Evolutionary conservation across 2,329 filamentous ascomycete species (phyloP).

Genomic region (Conoideocrella luteorostrata): DNA sequence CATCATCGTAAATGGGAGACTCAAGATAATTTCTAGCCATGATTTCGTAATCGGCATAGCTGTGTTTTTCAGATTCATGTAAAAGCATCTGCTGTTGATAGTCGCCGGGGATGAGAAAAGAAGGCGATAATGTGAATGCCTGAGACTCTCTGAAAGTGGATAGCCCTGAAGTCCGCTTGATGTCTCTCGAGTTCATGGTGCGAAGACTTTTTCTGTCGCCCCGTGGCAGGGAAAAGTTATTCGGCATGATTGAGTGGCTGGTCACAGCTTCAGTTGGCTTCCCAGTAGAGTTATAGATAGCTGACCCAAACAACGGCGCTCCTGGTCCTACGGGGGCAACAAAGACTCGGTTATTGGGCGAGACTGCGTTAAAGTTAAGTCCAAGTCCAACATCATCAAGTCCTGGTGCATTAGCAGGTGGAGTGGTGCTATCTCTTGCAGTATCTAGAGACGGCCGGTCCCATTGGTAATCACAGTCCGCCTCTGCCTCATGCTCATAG

Average conservation of each 20-base stretch:
- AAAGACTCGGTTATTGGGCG: constrained; percentile 17
- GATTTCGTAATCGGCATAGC: constrained; percentile 27
- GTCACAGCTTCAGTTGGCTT: constrained; percentile 39
- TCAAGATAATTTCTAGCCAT: constrained; percentile 8
- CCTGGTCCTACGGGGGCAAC: constrained; percentile 27
- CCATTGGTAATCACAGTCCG: constrained; percentile 61
- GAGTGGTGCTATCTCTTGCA: constrained; percentile 15
- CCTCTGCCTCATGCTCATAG: constrained; percentile 62
- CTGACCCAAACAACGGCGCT: constrained; percentile 43
- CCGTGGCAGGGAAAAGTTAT: constrained; percentile 48
- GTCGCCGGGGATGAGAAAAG: constrained; percentile 55
- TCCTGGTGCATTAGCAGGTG: constrained; percentile 18
- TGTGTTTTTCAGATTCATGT: constrained; percentile 20
- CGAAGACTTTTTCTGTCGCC: constrained; percentile 26
- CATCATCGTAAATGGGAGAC: constrained; percentile 14
- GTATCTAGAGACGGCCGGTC: constrained; percentile 49
- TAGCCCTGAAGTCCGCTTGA: constrained; percentile 38
- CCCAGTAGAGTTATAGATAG: constrained; percentile 36
- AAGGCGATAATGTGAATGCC: constrained; percentile 53
- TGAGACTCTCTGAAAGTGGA: constrained; percentile 54
- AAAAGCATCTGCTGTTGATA: constrained; percentile 48
- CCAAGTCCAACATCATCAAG: constrained; percentile 19
- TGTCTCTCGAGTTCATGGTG: constrained; percentile 24
- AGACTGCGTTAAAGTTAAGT: constrained; percentile 11
- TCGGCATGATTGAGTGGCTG: constrained; percentile 31